Evolutionary conservation across 2,329 filamentous ascomycete species (phyloP), one percentile per base, ranked within the genome.

Genomic region (Trichophyton simii): DNA sequence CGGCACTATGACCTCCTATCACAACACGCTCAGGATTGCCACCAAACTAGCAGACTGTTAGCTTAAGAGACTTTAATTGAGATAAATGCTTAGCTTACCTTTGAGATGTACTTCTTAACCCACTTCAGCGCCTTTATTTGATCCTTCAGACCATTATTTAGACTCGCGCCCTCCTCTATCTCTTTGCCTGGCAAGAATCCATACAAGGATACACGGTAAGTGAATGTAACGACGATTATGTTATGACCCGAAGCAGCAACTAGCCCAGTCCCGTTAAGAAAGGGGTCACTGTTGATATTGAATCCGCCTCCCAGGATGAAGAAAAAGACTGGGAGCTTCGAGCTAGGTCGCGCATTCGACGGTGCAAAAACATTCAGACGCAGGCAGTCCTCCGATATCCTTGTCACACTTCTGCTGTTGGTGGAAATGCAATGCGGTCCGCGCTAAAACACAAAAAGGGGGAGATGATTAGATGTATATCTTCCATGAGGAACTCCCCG

Each of bases 121-220:
- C 87, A 91, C 63, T 86, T 70, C 13, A 91, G 71, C 0, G 83
- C 84, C 68, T 86, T 85, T 59, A 84, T 76, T 71, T 89, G 87
- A 69, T 91, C 87, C 38, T 81, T 80, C 0, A 91, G 75, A 1
- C 88, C 88, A 66, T 84, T 85, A 70, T 91, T 91, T 41, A 85
- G 69, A 62, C 79, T 81, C 2, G 82, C 80, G 3, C 73, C 65
- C 65, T 68, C 67, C 36, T 73, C 65, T 0, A 85, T 72, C 66
- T 86, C 80, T 15, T 80, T 74, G 61, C 83, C 78, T 1, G 83
- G 82, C 11, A 91, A 77, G 69, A 91, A 91, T 0, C 88, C 88
- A 66, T 84, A 90, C 0, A 82, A 80, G 0, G 87, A 87, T 9
- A 91, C 86, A 3, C 88, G 84, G 69, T 91, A 91, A 72, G 90